These are phyloP conservation scores for Pseudogymnoascus verrucosus DNA, from an alignment of 2,329 filamentous ascomycete species.

Conservation along the genomic window DNA sequence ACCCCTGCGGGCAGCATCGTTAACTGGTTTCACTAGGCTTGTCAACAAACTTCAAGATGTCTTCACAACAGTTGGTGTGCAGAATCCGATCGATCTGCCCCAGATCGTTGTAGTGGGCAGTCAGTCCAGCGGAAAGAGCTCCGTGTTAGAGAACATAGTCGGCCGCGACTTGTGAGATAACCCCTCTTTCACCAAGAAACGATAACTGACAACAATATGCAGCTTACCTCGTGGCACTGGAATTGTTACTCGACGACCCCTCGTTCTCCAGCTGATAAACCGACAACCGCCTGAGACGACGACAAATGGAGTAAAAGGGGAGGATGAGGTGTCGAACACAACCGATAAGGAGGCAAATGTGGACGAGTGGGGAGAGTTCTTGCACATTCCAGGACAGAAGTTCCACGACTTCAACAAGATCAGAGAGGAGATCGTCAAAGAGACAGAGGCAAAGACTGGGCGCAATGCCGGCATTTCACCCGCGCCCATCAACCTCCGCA, in stretches of 20 bases:
- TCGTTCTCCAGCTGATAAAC: constrained; percentile 98
- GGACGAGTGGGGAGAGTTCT: constrained; percentile 98
- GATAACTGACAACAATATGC: constrained; percentile 24
- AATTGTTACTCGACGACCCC: constrained; percentile 91
- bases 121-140: constrained; percentile 99
- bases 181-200: constrained; percentile 14
- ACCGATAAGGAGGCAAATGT: constrained; percentile 82
- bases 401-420: constrained; percentile 99
- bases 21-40: constrained; percentile 44
- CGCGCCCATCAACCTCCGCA: constrained; percentile 92
- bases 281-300: constrained; percentile 54
- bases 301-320: constrained; percentile 63
- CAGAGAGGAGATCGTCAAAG: constrained; percentile 90
- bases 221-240: constrained; percentile 95
- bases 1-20: constrained; percentile 20
- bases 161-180: constrained; percentile 88
- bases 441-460: constrained; percentile 94
- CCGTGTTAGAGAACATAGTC: constrained; percentile 96
- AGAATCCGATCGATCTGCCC: constrained; percentile 97
- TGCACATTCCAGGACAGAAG: constrained; percentile 95
- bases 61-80: constrained; percentile 94
- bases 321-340: constrained; percentile 54
- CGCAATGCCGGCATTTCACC: constrained; percentile 95
- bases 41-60: constrained; percentile 99
- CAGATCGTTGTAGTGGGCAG: constrained; percentile 98